A percentile compares a stretch with the other conserved stretches of the same genome.
phyloP scores from a whole-genome alignment of 2,329 filamentous ascomycete species.

The Tolypocladium capitatum region DNA sequence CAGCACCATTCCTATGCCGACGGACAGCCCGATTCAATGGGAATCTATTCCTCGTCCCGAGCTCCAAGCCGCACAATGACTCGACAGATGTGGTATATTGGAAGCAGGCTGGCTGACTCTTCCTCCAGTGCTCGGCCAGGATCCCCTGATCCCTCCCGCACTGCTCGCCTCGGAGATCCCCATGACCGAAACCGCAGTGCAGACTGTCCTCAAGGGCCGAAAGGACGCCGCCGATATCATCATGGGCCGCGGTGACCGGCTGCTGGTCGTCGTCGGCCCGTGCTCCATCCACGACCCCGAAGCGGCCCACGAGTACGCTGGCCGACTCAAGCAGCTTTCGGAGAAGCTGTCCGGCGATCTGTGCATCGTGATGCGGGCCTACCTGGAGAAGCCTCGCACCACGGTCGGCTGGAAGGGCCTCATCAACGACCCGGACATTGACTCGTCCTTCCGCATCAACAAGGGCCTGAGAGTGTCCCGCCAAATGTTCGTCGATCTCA shows the following conservation, averaged over 20 bases:
- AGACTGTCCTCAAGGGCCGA: conserved; percentile 60
- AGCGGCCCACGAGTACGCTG: conserved; percentile 78
- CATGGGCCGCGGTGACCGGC: conserved; percentile 67
- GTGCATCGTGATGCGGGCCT: conserved; percentile 92
- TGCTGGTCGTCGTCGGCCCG: conserved; percentile 87
- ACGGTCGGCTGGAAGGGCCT: conserved; percentile 98
- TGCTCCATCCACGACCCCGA: conserved; percentile 95
- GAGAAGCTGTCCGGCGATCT: conserved; percentile 73
- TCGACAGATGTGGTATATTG: not conserved
- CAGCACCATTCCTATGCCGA: not conserved
- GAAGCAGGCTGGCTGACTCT: conserved; percentile 7
- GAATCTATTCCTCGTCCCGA: not conserved
- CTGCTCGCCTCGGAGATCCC: conserved; percentile 81
- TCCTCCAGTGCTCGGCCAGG: conserved; percentile 73
- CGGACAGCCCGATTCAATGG: not conserved
- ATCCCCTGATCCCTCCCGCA: conserved; percentile 80
- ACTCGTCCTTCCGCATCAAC: conserved; percentile 97
- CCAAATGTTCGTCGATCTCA: conserved; percentile 87
- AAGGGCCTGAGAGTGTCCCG: conserved; percentile 89
- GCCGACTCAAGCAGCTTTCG: conserved; percentile 61
- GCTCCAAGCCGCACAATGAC: not conserved
- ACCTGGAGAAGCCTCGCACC: conserved; percentile 96
- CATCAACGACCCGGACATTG: conserved; percentile 98
- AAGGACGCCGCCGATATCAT: conserved; percentile 60
- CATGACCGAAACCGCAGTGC: conserved; percentile 45